Evolutionary conservation across 179 eudicot genomes (phyloP).

Genomic region (Spinacia oleracea): DNA sequence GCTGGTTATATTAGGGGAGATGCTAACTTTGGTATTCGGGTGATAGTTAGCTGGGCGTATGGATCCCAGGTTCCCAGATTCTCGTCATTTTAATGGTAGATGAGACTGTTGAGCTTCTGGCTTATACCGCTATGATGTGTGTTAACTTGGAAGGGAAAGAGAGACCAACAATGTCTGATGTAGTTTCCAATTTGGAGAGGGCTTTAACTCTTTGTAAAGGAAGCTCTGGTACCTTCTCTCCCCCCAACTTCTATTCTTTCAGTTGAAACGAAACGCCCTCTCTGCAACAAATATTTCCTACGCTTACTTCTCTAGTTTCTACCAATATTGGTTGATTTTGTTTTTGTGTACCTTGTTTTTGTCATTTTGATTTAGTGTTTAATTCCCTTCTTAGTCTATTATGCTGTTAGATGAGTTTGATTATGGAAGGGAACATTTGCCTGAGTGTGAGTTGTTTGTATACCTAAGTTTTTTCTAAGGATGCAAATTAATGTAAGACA

Average conservation of each 20-base stretch:
- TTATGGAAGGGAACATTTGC: constrained; percentile 1
- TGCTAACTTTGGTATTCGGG: neutral
- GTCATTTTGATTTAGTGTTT: neutral
- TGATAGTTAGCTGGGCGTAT: neutral
- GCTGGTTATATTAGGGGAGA: neutral
- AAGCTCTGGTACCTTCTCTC: constrained; percentile 41
- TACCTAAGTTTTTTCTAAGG: neutral
- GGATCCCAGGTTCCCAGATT: neutral
- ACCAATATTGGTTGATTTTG: constrained; percentile 4
- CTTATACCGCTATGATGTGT: constrained; percentile 53
- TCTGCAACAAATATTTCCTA: neutral
- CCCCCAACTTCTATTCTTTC: constrained; percentile 33
- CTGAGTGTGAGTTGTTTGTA: constrained; percentile 3
- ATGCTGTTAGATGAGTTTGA: constrained; percentile 13
- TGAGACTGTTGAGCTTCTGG: constrained; percentile 58
- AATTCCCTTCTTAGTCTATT: constrained; percentile 16
- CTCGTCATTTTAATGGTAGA: too few relatives aligned
- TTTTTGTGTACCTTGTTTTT: neutral
- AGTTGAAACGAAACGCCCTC: constrained; percentile 2
- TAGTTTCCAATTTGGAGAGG: constrained; percentile 56
- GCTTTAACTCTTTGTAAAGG: constrained; percentile 48
- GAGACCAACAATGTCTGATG: constrained; percentile 55
- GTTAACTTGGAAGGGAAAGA: constrained; percentile 58
- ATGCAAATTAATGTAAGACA: neutral
- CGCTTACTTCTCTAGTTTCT: neutral